These are phyloP conservation scores for Podila minutissima DNA, from an alignment of 192 early-diverging fungal genomes.

Conservation along the genomic window DNA sequence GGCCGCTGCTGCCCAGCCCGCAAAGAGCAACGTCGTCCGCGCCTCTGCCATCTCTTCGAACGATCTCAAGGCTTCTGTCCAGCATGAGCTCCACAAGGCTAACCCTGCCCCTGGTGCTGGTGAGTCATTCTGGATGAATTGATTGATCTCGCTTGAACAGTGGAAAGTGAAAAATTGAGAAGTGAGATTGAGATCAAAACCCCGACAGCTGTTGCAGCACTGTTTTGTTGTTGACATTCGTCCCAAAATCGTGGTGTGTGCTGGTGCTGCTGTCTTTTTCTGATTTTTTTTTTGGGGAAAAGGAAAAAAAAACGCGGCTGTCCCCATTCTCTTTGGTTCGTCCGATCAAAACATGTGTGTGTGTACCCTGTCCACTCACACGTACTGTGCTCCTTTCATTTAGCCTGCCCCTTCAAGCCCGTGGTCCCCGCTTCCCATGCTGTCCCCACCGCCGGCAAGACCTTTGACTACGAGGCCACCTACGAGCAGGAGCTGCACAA, in stretches of 20 bases:
- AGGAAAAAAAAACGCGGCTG: no score
- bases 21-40: slow-evolving; percentile 46
- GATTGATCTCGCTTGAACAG: neutral
- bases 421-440: slow-evolving; percentile 48
- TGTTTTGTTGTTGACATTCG: slow-evolving; percentile 13
- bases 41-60: slow-evolving; percentile 42
- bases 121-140: slow-evolving; percentile 6
- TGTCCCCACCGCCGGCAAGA: slow-evolving; percentile 47
- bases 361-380: neutral
- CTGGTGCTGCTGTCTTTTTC: no score
- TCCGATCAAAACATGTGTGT: no score
- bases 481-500: slow-evolving; percentile 90
- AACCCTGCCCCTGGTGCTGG: slow-evolving; percentile 49
- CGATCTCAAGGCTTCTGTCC: slow-evolving; percentile 39
- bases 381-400: neutral
- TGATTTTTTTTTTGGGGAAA: no score
- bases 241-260: no score
- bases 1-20: slow-evolving; percentile 43
- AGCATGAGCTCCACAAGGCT: slow-evolving; percentile 43
- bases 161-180: neutral
- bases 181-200: no score
- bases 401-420: slow-evolving; percentile 54
- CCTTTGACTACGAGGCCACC: slow-evolving; percentile 92
- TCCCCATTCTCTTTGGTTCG: no score
- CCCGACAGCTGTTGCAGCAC: no score